phyloP scores from a whole-genome alignment of 257 asterid genomes.

The Misopates orontium region DNA sequence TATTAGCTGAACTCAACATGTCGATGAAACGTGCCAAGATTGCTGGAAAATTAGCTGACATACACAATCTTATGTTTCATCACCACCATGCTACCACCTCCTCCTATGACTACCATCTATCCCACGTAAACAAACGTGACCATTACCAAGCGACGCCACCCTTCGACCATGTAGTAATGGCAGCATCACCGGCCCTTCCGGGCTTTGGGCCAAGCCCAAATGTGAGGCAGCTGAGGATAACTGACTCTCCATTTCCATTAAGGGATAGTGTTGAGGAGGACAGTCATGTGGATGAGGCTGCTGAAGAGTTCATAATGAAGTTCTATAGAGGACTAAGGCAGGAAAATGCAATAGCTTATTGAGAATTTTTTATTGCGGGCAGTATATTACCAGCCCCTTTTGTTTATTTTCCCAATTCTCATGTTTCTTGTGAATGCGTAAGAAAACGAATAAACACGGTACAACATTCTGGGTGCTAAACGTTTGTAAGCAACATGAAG shows the following conservation, averaged over 20 bases:
- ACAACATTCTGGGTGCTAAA: too few relatives aligned
- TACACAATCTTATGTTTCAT: conserved; percentile 77
- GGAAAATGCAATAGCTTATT: conserved; percentile 31
- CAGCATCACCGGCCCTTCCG: conserved; percentile 73
- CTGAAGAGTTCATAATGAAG: conserved; percentile 61
- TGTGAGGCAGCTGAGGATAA: conserved; percentile 81
- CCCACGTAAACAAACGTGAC: conserved; percentile 49
- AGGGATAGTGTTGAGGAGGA: conserved; percentile 36
- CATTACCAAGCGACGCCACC: conserved; percentile 24
- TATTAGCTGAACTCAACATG: conserved; percentile 55
- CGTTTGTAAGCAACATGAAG: too few relatives aligned
- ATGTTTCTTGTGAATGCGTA: too few relatives aligned
- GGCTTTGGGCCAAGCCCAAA: conserved; percentile 74
- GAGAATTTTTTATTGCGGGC: too few relatives aligned
- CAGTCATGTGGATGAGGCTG: conserved; percentile 53
- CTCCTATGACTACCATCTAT: conserved; percentile 22
- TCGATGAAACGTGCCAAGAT: conserved; percentile 72
- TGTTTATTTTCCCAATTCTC: too few relatives aligned
- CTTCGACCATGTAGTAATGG: conserved; percentile 29
- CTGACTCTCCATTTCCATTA: conserved; percentile 70
- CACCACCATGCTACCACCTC: conserved; percentile 47
- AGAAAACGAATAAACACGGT: too few relatives aligned
- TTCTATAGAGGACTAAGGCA: conserved; percentile 55
- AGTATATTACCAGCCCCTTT: too few relatives aligned
- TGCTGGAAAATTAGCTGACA: conserved; percentile 63